Evolutionary conservation across 139 green algal genomes (phyloP).

Genomic region (Ulvella scutata): DNA sequence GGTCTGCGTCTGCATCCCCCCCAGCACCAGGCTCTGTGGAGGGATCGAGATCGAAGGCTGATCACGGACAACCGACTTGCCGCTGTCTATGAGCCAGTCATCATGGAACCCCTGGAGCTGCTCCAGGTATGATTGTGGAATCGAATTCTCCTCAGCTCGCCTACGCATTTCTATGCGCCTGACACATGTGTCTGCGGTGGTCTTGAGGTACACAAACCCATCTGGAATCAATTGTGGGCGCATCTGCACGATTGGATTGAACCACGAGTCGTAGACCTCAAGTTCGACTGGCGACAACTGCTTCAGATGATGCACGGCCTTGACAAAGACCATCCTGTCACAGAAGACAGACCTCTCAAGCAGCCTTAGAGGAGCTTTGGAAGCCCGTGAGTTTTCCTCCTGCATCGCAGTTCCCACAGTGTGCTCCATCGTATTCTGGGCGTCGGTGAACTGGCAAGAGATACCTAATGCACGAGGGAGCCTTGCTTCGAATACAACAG

Average conservation of each 20-base stretch:
- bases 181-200: constrained; percentile 56
- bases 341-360: constrained; percentile 92
- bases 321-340: constrained; percentile 96
- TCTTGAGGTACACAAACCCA: constrained; percentile 88
- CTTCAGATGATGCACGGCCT: constrained; percentile 58
- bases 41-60: too few species aligned
- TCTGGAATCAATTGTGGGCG: constrained; percentile 65
- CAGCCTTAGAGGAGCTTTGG: constrained; percentile 38
- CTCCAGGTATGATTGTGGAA: constrained; percentile 65
- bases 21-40: not conserved
- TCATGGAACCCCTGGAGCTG: constrained; percentile 41
- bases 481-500: too few species aligned
- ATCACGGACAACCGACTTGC: not conserved
- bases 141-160: constrained; percentile 27
- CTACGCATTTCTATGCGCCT: constrained; percentile 36
- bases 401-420: too few species aligned
- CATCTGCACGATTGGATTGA: constrained; percentile 36
- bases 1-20: too few species aligned
- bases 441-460: too few species aligned
- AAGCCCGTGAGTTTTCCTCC: constrained; percentile 20
- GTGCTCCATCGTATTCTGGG: too few species aligned
- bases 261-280: constrained; percentile 69
- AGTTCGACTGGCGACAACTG: constrained; percentile 80
- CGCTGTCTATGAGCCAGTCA: constrained; percentile 17
- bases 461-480: too few species aligned